phyloP scores from a whole-genome alignment of 345 rosid genomes.

The Eucalyptus pauciflora region DNA sequence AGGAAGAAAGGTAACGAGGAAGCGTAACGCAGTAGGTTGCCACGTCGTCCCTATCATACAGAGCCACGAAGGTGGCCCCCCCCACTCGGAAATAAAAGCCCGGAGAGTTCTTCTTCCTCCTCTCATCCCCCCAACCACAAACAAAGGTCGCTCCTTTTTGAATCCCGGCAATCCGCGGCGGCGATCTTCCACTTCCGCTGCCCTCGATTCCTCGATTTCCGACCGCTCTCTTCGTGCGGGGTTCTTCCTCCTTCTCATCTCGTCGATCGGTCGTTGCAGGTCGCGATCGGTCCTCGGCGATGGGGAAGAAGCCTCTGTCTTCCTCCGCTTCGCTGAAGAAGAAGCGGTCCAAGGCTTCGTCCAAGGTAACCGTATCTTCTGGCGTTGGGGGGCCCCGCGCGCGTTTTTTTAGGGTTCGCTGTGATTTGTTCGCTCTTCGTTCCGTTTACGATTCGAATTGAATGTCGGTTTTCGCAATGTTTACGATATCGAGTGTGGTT shows the following conservation, averaged over 20 bases:
- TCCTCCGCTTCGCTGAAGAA: slow-evolving; percentile 20
- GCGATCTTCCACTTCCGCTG: background rate
- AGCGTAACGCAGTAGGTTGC: background rate
- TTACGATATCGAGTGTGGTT: background rate
- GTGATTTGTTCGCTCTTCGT: background rate
- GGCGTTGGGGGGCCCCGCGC: background rate
- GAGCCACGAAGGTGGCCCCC: background rate
- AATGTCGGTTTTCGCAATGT: background rate
- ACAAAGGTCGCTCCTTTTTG: background rate
- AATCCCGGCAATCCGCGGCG: background rate
- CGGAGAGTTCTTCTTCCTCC: background rate
- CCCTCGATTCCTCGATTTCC: background rate
- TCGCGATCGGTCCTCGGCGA: background rate
- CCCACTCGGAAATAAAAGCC: background rate
- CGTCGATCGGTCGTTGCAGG: background rate
- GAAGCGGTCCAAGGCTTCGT: slow-evolving; percentile 27
- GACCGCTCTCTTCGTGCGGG: background rate
- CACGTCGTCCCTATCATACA: background rate
- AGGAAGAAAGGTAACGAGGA: background rate
- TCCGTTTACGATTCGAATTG: background rate
- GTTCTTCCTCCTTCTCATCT: background rate
- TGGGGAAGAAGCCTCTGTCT: background rate
- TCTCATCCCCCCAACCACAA: background rate
- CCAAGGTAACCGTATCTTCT: slow-evolving; percentile 23
- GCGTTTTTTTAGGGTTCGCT: background rate